Evolutionary conservation across 2,329 filamentous ascomycete genomes (phyloP), one percentile per base, ranked within the genome.

Genomic region (Drechslera avenae): DNA sequence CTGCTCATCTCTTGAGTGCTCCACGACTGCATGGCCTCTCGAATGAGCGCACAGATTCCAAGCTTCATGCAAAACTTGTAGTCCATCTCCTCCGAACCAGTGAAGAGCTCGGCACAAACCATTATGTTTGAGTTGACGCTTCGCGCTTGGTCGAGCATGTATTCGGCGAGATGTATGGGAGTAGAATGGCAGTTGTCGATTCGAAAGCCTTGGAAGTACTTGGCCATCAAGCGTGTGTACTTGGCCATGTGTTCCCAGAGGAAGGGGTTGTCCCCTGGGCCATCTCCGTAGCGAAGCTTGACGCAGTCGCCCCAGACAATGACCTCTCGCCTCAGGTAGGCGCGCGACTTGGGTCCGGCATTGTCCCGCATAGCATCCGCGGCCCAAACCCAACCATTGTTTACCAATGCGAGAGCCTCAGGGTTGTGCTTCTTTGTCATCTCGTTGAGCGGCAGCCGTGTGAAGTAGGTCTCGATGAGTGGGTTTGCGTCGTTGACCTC

Each of bases 241-340:
- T 88, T 86, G 31, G 89, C 90, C 91, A 99, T 99, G 71, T 90
- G 90, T 7, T 96, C 86, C 94, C 94, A 99, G 7, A 99, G 79
- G 78, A 86, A 99, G 0, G 94, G 93, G 64, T 88, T 97, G 71
- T 97, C 94, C 45, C 92, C 76, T 0, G 88, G 89, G 0, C 85
- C 81, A 19, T 79, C 81, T 28, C 94, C 94, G 68, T 97, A 99
- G 14, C 94, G 87, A 45, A 99, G 82, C 78, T 99, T 99, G 56
- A 97, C 94, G 71, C 95, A 99, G 71, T 99, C 94, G 12, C 93
- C 92, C 94, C 94, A 99, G 23, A 97, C 89, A 61, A 99, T 97
- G 54, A 99, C 91, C 73, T 99, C 91, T 61, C 94, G 85, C 44
- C 91, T 85, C n/a, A 99, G 82, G 68, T 99, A 99, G n/a, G 93